Conservation (phyloP, 1,139 yeast genomes). For the Blastobotrys persicus region DNA sequence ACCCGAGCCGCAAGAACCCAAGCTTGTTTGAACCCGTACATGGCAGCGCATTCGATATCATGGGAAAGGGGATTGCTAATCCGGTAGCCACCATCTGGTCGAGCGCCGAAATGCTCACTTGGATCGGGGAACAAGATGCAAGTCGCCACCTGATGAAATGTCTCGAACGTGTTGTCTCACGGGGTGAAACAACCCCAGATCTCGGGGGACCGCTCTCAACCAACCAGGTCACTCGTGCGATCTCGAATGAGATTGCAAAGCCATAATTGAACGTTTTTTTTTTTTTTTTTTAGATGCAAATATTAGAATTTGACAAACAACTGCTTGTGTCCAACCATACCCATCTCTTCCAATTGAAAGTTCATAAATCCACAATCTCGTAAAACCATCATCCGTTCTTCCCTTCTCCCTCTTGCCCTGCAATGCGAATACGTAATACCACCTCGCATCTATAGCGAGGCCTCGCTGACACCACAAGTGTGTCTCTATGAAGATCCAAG, state of each 20-base stretch:
- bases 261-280: not conserved
- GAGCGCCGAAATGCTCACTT: slow-evolving; percentile 98
- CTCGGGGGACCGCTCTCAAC: slow-evolving; percentile 92
- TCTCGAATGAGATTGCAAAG: slow-evolving; percentile 26
- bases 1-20: slow-evolving; percentile 66
- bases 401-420: too few species aligned
- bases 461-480: too few species aligned
- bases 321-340: too few species aligned
- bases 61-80: slow-evolving; percentile 97
- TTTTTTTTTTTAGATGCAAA: too few species aligned
- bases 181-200: slow-evolving; percentile 90
- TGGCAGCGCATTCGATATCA: slow-evolving; percentile 98
- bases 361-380: too few species aligned
- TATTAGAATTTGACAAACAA: too few species aligned
- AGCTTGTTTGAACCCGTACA: slow-evolving; percentile 98
- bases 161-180: slow-evolving; percentile 88
- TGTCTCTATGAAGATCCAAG: too few species aligned
- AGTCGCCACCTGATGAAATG: slow-evolving; percentile 85
- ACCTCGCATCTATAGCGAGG: too few species aligned
- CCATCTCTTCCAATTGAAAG: too few species aligned
- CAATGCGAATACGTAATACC: too few species aligned
- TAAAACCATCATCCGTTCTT: too few species aligned
- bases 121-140: slow-evolving; percentile 86
- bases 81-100: slow-evolving; percentile 96
- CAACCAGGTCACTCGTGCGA: slow-evolving; percentile 79